Evolutionary conservation across 2,329 filamentous ascomycete species (phyloP).

Genomic region (Plectosphaerella cucumerina): DNA sequence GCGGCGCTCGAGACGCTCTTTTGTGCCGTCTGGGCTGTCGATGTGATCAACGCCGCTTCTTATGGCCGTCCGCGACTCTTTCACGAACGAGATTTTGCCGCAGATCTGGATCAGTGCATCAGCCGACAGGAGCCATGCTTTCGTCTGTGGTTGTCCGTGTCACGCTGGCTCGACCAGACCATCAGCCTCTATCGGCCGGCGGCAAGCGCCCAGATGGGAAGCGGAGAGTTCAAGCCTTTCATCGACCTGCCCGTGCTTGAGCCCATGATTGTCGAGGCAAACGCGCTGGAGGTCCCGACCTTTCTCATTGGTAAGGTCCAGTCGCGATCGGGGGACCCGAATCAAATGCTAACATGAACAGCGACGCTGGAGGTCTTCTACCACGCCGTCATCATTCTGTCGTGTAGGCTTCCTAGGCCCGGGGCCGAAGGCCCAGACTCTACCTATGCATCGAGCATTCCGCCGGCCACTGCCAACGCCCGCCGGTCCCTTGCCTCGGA

Average conservation of each 20-base stretch:
- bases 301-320: constrained; percentile 41
- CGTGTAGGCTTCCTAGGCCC: constrained; percentile 48
- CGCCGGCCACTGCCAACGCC: constrained; percentile 46
- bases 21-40: constrained; percentile 57
- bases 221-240: constrained; percentile 37
- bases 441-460: constrained; percentile 35
- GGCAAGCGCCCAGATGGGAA: constrained; percentile 30
- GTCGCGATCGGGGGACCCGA: background rate
- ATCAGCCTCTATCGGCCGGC: constrained; percentile 57
- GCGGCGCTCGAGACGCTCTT: constrained; percentile 44
- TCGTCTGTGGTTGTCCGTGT: constrained; percentile 50
- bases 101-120: constrained; percentile 47
- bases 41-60: constrained; percentile 55
- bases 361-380: constrained; percentile 61
- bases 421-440: constrained; percentile 23
- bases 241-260: constrained; percentile 55
- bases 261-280: constrained; percentile 51
- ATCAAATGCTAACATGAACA: constrained; percentile 23
- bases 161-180: constrained; percentile 53
- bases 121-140: constrained; percentile 49
- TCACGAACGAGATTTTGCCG: constrained; percentile 56
- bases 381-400: constrained; percentile 59
- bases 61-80: constrained; percentile 56
- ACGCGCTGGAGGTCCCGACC: constrained; percentile 44
- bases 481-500: constrained; percentile 55